These are phyloP conservation scores for Diplosphaera chodatii DNA, from an alignment of 139 green algal species.

Conservation along the genomic window DNA sequence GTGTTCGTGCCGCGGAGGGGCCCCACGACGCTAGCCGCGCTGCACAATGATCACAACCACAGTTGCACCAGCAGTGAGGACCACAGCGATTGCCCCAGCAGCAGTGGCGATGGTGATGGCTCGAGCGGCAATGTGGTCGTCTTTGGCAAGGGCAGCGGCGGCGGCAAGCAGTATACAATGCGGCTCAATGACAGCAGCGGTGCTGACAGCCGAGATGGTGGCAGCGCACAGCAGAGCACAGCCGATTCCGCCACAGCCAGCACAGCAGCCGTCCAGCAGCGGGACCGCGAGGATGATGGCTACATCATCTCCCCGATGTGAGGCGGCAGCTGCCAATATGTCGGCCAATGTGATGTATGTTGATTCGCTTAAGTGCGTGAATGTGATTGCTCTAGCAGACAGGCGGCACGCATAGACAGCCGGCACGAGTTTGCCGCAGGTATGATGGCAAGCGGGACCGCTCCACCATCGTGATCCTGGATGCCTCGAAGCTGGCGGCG, in stretches of 20 bases:
- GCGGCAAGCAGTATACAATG: too few relatives aligned
- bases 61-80: neutral
- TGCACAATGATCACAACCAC: neutral
- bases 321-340: too few relatives aligned
- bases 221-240: too few relatives aligned
- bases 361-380: too few relatives aligned
- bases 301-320: neutral
- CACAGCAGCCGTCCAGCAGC: neutral
- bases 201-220: too few relatives aligned
- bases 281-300: neutral
- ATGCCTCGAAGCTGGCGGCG: neutral
- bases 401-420: neutral
- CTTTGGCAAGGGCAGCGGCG: neutral
- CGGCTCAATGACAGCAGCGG: too few relatives aligned
- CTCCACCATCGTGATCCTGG: neutral
- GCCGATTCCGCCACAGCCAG: too few relatives aligned
- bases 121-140: too few relatives aligned
- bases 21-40: neutral
- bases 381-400: too few relatives aligned
- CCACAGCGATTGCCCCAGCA: neutral
- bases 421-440: neutral
- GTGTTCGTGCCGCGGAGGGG: neutral
- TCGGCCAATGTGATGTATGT: too few relatives aligned
- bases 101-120: too few relatives aligned
- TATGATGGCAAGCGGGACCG: neutral